Evolutionary conservation across 495 filamentous ascomycete genomes (phyloP).

Genomic region (Podospora fimiseda): DNA sequence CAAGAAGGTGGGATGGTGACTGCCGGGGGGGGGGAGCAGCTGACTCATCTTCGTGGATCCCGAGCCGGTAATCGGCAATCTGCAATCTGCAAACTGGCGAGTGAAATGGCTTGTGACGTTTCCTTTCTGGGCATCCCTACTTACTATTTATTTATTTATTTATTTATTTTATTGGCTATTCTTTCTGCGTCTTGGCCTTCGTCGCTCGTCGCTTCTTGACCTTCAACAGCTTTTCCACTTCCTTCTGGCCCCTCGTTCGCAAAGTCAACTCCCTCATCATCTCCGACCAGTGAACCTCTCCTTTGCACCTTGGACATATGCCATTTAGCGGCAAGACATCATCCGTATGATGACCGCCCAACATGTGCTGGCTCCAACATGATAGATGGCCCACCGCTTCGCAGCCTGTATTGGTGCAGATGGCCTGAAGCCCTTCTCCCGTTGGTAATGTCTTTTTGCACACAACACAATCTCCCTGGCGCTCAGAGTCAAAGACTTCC

Average conservation of each 20-base stretch:
- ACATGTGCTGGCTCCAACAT: conserved; percentile 66
- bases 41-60: conserved; percentile 15
- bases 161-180: background rate
- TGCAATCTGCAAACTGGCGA: background rate
- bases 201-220: conserved; percentile 36
- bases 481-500: conserved; percentile 54
- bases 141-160: too few species aligned
- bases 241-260: conserved; percentile 58
- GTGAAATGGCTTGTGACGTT: too few species aligned
- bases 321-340: conserved; percentile 63
- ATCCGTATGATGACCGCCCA: conserved; percentile 39
- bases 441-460: conserved; percentile 50
- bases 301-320: conserved; percentile 63
- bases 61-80: background rate
- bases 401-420: conserved; percentile 65
- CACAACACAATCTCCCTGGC: conserved; percentile 54
- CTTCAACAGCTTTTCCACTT: conserved; percentile 58
- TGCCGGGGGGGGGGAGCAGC: conserved; percentile 9
- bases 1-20: conserved; percentile 11
- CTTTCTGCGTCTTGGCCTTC: conserved; percentile 6
- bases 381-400: conserved; percentile 62
- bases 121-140: too few species aligned
- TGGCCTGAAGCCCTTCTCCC: conserved; percentile 49
- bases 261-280: conserved; percentile 78
- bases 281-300: conserved; percentile 60